Percentiles rank a stretch among this genome's conserved stretches.
Evolutionary conservation across 495 filamentous ascomycete species (phyloP).

Genomic region (Podospora australis): DNA sequence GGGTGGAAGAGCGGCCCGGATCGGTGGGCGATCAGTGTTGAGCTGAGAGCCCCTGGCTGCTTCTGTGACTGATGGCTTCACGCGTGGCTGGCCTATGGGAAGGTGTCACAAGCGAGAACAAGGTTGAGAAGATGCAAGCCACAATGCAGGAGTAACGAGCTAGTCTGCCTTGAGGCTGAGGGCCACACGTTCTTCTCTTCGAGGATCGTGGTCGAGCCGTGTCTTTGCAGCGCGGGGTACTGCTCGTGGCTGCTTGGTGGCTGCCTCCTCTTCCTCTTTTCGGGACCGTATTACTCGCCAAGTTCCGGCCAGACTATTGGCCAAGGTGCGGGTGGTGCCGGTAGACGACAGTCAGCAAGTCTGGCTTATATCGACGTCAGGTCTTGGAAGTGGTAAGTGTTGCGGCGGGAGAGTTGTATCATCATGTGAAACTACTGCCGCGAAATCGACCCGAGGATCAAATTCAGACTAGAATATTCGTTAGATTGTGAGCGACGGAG

Average conservation of each 20-base stretch:
- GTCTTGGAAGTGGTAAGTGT: no score
- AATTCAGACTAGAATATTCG: no score
- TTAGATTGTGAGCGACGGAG: background rate
- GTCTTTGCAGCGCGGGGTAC: no score
- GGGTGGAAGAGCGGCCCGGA: background rate
- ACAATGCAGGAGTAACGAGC: background rate
- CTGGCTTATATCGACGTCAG: background rate
- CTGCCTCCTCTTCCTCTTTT: background rate
- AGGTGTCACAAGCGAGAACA: background rate
- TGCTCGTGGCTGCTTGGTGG: no score
- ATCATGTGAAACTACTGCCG: background rate
- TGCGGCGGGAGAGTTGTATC: no score
- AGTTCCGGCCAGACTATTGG: background rate
- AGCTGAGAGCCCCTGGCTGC: background rate
- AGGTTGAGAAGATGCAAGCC: background rate
- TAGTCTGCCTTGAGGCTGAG: constrained; percentile 3
- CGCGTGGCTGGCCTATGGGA: background rate
- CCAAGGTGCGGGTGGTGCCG: background rate
- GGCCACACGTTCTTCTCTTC: background rate
- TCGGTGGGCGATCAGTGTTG: background rate
- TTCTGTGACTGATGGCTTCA: no score
- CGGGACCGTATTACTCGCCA: background rate
- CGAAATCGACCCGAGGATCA: no score
- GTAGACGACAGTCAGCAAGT: background rate
- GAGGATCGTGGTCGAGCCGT: no score